Evolutionary conservation across 176 grass and related monocot genomes (phyloP).

Genomic region (Aegilops tauschii): DNA sequence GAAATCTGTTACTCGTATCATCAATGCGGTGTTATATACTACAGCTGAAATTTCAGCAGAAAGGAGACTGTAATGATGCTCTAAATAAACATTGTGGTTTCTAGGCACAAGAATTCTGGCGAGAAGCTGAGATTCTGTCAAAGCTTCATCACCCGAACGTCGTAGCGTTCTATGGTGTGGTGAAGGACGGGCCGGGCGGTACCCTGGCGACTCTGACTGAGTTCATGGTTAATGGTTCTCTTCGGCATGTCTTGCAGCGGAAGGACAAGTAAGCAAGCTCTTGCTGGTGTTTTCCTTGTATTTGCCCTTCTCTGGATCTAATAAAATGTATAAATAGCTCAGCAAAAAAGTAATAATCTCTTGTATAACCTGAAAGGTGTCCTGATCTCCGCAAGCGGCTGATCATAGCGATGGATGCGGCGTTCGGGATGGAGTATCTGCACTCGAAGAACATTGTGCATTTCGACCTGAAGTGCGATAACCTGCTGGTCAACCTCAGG

Average conservation of each 20-base stretch:
- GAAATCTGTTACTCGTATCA: background rate
- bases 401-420: constrained; percentile 77
- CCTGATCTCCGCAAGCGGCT: constrained; percentile 67
- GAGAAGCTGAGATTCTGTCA: constrained; percentile 59
- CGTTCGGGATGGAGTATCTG: constrained; percentile 87
- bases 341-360: background rate
- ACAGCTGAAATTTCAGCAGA: background rate
- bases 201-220: constrained; percentile 86
- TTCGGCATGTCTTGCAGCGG: constrained; percentile 88
- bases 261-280: constrained; percentile 74
- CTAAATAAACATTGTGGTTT: constrained; percentile 2
- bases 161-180: constrained; percentile 78
- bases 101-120: constrained; percentile 92
- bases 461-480: constrained; percentile 90
- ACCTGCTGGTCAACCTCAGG: constrained; percentile 85
- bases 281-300: background rate
- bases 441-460: constrained; percentile 82
- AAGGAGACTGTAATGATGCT: background rate
- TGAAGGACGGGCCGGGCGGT: constrained; percentile 45
- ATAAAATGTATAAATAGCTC: too few relatives aligned
- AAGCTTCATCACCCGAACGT: constrained; percentile 86
- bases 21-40: background rate
- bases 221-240: constrained; percentile 87
- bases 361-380: background rate
- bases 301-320: constrained; percentile 39